Percentiles rank a stretch among this genome's conserved stretches.
phyloP scores from a whole-genome alignment of 331 rosid genomes.

The Spiraea crenata region DNA sequence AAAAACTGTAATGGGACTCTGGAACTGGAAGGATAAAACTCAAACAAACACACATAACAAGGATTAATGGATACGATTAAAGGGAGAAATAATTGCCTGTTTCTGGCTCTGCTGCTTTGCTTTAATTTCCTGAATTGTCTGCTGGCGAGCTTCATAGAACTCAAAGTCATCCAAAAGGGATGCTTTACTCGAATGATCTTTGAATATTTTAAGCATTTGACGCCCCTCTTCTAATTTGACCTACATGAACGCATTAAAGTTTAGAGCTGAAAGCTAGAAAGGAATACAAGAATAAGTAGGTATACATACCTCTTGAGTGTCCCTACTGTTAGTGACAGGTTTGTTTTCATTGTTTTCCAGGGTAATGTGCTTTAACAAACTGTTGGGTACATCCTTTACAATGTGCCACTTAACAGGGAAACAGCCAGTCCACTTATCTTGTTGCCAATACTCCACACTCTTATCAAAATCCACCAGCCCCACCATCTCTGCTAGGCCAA shows the following conservation, averaged over 20 bases:
- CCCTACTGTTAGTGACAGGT: constrained; percentile 70
- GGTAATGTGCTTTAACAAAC: constrained; percentile 48
- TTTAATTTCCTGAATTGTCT: constrained; percentile 37
- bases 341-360: constrained; percentile 65
- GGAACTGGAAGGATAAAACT: neutral
- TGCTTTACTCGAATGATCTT: constrained; percentile 48
- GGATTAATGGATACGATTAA: neutral
- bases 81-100: constrained; percentile 3
- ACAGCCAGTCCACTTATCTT: constrained; percentile 76
- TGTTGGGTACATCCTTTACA: constrained; percentile 63
- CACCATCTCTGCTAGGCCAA: constrained; percentile 70
- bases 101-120: constrained; percentile 13
- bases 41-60: neutral
- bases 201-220: constrained; percentile 49
- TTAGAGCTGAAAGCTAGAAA: neutral
- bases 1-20: neutral
- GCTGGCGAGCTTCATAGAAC: constrained; percentile 59
- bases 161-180: constrained; percentile 65
- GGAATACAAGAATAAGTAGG: neutral
- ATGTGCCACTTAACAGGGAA: constrained; percentile 69
- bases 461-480: constrained; percentile 58
- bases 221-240: constrained; percentile 52
- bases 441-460: constrained; percentile 61
- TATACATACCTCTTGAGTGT: constrained; percentile 68
- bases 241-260: constrained; percentile 18